phyloP scores from a whole-genome alignment of 2,329 filamentous ascomycete species.

The Colletotrichum lentis region DNA sequence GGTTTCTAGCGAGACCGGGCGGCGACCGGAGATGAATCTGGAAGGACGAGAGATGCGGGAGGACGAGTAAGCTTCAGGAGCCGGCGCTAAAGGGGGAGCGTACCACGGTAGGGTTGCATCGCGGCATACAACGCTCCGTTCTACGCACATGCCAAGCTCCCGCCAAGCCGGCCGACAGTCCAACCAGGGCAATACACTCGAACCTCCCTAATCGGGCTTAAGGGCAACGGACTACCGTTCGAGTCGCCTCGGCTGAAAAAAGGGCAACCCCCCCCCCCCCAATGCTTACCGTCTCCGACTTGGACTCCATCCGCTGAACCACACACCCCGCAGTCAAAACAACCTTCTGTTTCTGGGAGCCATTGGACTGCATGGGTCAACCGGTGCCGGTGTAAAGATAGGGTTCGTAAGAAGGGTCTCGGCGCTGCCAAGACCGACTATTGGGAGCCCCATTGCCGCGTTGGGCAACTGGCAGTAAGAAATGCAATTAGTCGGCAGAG shows the following conservation, averaged over 20 bases:
- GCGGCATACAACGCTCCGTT: slow-evolving; percentile 4
- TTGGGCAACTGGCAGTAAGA: not conserved
- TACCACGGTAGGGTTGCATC: slow-evolving; percentile 12
- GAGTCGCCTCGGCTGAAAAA: not conserved
- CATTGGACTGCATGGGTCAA: not conserved
- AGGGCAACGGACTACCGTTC: no score
- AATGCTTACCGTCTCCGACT: not conserved
- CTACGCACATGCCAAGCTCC: slow-evolving; percentile 26
- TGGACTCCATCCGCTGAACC: not conserved
- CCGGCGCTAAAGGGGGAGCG: slow-evolving; percentile 9
- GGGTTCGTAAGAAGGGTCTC: not conserved
- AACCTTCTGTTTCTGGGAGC: slow-evolving; percentile 18
- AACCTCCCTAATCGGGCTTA: slow-evolving; percentile 27
- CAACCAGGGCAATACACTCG: slow-evolving; percentile 22
- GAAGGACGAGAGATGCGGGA: slow-evolving; percentile 5
- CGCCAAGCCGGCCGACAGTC: slow-evolving; percentile 23
- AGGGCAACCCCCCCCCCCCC: no score
- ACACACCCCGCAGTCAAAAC: not conserved
- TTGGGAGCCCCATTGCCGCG: slow-evolving; percentile 10
- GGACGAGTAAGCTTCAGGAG: slow-evolving; percentile 21
- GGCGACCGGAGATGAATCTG: slow-evolving; percentile 19
- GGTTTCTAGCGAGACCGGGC: slow-evolving; percentile 3
- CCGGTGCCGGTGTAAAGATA: no score
- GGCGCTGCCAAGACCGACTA: slow-evolving; percentile 6
- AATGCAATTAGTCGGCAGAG: not conserved